Percentiles rank a stretch among this genome's conserved stretches.
Evolutionary conservation across 352 stramenopile species (phyloP).

Genomic region (Globisporangium recalcitrans): DNA sequence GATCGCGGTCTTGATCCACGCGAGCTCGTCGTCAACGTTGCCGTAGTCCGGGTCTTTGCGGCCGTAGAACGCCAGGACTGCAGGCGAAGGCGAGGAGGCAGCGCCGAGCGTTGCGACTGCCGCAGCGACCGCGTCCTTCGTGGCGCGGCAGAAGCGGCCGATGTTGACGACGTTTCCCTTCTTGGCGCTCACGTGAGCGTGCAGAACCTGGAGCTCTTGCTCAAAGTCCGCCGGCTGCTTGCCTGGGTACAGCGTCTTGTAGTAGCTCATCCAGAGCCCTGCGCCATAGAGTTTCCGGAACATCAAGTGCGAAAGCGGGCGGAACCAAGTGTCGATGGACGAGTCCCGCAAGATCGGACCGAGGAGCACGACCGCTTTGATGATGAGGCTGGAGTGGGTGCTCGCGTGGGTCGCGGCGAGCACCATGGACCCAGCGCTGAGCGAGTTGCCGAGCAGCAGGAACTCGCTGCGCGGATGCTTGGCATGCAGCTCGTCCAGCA

Average conservation of each 20-base stretch:
- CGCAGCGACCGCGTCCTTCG: constrained; percentile 21
- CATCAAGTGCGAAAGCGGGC: constrained; percentile 27
- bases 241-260: constrained; percentile 29
- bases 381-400: background rate
- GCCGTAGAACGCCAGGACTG: constrained; percentile 33
- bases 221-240: constrained; percentile 24
- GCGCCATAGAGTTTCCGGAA: constrained; percentile 28
- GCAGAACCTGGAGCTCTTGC: constrained; percentile 22
- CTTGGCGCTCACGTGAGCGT: constrained; percentile 17
- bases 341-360: constrained; percentile 31
- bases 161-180: constrained; percentile 25
- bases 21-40: constrained; percentile 25
- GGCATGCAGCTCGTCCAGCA: constrained; percentile 23
- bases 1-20: constrained; percentile 25
- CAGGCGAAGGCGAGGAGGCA: background rate
- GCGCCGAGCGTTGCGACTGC: constrained; percentile 17
- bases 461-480: constrained; percentile 22
- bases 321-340: constrained; percentile 25
- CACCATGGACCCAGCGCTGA: constrained; percentile 31
- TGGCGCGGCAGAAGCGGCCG: constrained; percentile 19
- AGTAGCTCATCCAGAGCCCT: constrained; percentile 30
- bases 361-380: constrained; percentile 26
- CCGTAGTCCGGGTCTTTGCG: constrained; percentile 31
- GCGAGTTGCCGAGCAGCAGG: constrained; percentile 34
- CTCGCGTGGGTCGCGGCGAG: constrained; percentile 17